Evolutionary conservation across 768 basidiomycete genomes (phyloP).

Genomic region (Phaeolepiota aurea): DNA sequence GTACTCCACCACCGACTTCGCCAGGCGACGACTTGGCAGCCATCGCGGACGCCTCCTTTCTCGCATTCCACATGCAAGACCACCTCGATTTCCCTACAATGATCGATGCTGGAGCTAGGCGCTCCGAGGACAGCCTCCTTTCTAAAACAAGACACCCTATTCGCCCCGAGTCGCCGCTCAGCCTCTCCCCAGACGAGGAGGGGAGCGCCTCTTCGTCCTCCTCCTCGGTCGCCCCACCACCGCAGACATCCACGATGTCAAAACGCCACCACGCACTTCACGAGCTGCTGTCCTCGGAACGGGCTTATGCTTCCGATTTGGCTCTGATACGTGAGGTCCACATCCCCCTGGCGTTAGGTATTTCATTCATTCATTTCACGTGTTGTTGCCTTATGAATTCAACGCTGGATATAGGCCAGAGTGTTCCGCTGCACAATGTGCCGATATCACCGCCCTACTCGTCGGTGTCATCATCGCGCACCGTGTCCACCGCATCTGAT

Average conservation of each 20-base stretch:
- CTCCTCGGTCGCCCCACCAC: constrained; percentile 9
- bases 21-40: constrained; percentile 17
- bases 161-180: constrained; percentile 19
- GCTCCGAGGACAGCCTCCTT: constrained; percentile 9
- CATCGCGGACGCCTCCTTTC: constrained; percentile 13
- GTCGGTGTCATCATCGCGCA: constrained; percentile 41
- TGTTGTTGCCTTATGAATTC: constrained; percentile 5
- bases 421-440: constrained; percentile 23
- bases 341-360: constrained; percentile 71
- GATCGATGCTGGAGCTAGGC: constrained; percentile 14
- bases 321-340: constrained; percentile 72
- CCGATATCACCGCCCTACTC: constrained; percentile 39
- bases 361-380: constrained; percentile 11
- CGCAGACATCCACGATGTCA: constrained; percentile 29
- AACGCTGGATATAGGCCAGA: constrained; percentile 21
- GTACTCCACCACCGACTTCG: constrained; percentile 14
- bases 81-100: constrained; percentile 16
- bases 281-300: constrained; percentile 72
- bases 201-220: constrained; percentile 15
- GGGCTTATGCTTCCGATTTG: constrained; percentile 79
- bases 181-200: constrained; percentile 14
- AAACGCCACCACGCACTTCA: constrained; percentile 74
- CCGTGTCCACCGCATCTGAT: constrained; percentile 42
- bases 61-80: constrained; percentile 17
- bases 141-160: constrained; percentile 15